Percentiles rank a stretch among this genome's conserved stretches.
phyloP scores from a whole-genome alignment of 257 asterid genomes.

The Jacaranda copaia region DNA sequence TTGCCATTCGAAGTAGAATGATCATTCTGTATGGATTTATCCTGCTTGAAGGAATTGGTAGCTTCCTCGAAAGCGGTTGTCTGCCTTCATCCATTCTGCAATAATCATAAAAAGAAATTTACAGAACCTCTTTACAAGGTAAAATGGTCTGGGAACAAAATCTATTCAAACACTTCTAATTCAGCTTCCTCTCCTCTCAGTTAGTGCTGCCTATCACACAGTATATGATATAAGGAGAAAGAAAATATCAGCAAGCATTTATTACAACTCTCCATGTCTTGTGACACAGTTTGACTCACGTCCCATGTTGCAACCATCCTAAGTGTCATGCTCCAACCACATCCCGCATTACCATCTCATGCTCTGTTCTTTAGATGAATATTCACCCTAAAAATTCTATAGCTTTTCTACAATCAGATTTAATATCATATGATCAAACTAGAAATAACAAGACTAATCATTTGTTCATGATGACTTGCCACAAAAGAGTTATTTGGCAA shows the following conservation, averaged over 20 bases:
- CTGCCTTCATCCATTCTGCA: constrained; percentile 91
- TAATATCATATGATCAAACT: background rate
- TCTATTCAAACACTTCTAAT: background rate
- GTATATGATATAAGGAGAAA: background rate
- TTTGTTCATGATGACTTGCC: background rate
- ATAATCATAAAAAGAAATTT: constrained; percentile 22
- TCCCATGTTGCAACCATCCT: background rate
- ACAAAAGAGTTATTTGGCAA: background rate
- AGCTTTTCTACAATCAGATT: constrained; percentile 3
- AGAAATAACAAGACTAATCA: background rate
- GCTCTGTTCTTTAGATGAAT: too few relatives aligned
- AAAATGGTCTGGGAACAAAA: background rate
- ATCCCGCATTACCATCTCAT: too few relatives aligned
- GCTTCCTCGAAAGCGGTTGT: constrained; percentile 87
- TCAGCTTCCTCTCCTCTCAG: background rate
- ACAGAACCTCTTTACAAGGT: background rate
- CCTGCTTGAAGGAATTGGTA: constrained; percentile 82
- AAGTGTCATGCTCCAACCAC: background rate
- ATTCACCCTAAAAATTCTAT: too few relatives aligned
- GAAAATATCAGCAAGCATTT: background rate
- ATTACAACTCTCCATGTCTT: background rate
- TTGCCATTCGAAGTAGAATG: constrained; percentile 67
- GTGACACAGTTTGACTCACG: background rate
- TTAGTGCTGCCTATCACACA: too few relatives aligned
- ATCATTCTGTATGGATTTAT: constrained; percentile 80